Base-by-base conservation (phyloP, 2,329 filamentous ascomycete species). In the Alternaria sp. region DNA sequence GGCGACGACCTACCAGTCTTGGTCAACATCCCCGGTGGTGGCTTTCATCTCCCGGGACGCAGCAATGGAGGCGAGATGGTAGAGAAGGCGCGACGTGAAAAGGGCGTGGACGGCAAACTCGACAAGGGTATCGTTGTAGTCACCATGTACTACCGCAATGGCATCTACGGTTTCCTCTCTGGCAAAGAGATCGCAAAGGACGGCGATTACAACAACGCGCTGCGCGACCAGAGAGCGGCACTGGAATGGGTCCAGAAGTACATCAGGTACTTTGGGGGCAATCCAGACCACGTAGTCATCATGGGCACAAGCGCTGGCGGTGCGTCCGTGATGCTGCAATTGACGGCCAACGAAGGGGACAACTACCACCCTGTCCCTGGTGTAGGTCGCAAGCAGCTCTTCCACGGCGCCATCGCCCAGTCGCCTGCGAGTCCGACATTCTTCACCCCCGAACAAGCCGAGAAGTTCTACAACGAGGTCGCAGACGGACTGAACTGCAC, bases 21-120 rank as follows among this genome's bases (percentile, higher is more conserved):
- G 20, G 79, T 84, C 2, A 84, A 83, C 64, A 84, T 84, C 71
- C 83, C 83, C 21, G 82, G 82, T 6, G 82, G 80, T 45, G 81
- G 81, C 0, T 82, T 82, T 71, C 81, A 82, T 55, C 59, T 77
- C 4, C 75, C 75, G 15, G 75, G 75, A 8, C 68, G 75, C 30
- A 71, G 73, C 47, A 78, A 75, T 53, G 74, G 75, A 28, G 71
- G 69, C 6, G 75, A 75, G 47, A 72, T 77, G 69, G 74, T 75
- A 26, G 72, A 72, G 57, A 78, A 78, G 66, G 70, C 71, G 33
- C 65, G 75, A 18, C 64, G 66, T 23, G 73, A 73, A 49, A 75
- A 71, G 49, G 72, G 72, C 11, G 63, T 61, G 18, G 55, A 72
- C 43, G 72, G 72, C 47, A 74, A 74, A 55, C 57, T 72, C 44